Conservation (phyloP, 1,139 yeast genomes). For the Kazachstania sp. region DNA sequence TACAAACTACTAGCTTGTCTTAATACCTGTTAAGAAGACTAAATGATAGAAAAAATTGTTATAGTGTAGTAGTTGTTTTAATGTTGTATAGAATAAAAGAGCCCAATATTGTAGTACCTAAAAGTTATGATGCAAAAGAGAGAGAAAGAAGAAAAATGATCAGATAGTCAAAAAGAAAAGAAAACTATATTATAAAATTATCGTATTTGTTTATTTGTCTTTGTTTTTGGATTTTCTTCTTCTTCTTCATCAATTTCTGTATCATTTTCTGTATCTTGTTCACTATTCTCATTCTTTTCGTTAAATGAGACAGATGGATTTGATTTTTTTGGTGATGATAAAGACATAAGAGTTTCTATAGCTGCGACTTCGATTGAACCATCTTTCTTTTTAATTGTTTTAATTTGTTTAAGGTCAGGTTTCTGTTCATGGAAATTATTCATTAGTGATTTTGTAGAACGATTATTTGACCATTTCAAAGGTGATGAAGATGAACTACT, state of each 20-base stretch:
- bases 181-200: neutral
- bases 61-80: too few relatives aligned
- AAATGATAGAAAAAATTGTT: too few relatives aligned
- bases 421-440: neutral
- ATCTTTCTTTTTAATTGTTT: conserved; percentile 5
- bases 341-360: conserved; percentile 39
- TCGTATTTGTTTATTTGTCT: neutral
- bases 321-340: conserved; percentile 36
- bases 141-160: neutral
- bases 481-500: conserved; percentile 6
- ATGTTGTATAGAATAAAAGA: too few relatives aligned
- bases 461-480: conserved; percentile 7
- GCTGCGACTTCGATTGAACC: conserved; percentile 38
- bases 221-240: neutral
- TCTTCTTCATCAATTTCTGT: conserved; percentile 11
- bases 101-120: neutral
- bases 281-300: conserved; percentile 11
- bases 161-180: too few relatives aligned
- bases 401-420: neutral
- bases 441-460: neutral
- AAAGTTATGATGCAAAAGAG: neutral
- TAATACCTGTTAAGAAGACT: neutral
- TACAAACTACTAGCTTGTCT: neutral
- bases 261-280: conserved; percentile 22
- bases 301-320: conserved; percentile 10